phyloP scores from a whole-genome alignment of 768 basidiomycete genomes.

The Sarcodon aspratus region DNA sequence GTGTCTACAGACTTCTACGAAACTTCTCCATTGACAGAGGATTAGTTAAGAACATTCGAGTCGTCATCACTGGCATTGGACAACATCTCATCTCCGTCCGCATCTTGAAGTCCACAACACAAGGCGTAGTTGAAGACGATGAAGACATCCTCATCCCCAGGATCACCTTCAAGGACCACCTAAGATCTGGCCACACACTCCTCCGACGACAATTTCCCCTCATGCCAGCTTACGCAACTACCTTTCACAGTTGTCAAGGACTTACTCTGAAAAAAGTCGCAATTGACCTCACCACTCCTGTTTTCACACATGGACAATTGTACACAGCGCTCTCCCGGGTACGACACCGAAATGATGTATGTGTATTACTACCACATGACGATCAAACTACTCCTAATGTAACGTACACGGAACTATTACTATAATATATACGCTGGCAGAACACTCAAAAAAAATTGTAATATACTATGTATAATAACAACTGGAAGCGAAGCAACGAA shows the following conservation, averaged over 20 bases:
- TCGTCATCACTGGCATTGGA: slow-evolving; percentile 20
- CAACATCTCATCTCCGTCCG: slow-evolving; percentile 12
- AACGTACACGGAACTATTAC: background rate
- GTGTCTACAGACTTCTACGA: slow-evolving; percentile 22
- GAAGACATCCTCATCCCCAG: slow-evolving; percentile 17
- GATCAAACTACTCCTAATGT: background rate
- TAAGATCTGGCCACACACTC: slow-evolving; percentile 20
- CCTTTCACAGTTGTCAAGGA: slow-evolving; percentile 31
- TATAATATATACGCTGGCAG: slow-evolving; percentile 6
- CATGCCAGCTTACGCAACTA: slow-evolving; percentile 27
- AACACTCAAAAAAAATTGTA: slow-evolving; percentile 14
- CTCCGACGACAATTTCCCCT: slow-evolving; percentile 24
- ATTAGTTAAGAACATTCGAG: slow-evolving; percentile 28
- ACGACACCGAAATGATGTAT: slow-evolving; percentile 14
- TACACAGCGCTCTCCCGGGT: slow-evolving; percentile 20
- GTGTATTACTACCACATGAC: slow-evolving; percentile 10
- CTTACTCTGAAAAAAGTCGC: slow-evolving; percentile 26
- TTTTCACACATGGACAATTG: slow-evolving; percentile 27
- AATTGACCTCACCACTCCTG: slow-evolving; percentile 22
- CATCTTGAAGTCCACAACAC: slow-evolving; percentile 9
- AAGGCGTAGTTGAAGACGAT: slow-evolving; percentile 5
- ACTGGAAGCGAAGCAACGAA: too few species aligned
- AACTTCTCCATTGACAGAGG: slow-evolving; percentile 26
- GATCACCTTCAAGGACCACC: slow-evolving; percentile 12
- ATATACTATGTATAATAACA: slow-evolving; percentile 17